Base-by-base conservation (phyloP, 768 basidiomycete species). In the Amanita exitialis region DNA sequence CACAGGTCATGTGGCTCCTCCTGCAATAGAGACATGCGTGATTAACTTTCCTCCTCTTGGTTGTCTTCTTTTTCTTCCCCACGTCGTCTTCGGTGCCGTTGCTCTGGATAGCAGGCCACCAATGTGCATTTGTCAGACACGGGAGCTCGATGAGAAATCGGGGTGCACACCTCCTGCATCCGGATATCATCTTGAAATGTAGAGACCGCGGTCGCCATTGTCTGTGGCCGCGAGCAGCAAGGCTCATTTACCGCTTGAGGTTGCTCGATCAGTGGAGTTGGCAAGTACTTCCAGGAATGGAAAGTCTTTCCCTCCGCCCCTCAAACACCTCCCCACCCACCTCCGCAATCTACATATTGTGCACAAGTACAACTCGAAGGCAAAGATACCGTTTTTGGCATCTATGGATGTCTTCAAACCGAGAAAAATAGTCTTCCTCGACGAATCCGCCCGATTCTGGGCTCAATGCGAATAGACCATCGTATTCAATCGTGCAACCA, bases 21-120 rank as follows among this genome's bases (percentile, higher is more conserved):
- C 91, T 76, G 68, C 92, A 96, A 66, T 94, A 96, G 38, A 96
- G 70, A 63, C 92, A 96, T 4, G 93, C 92, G 69, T 93, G 90
- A 64, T 90, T 90, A 53, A 90, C 89, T 64, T 93, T 93, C 51
- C 89, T 71, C 55, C 90, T 70, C 67, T 87, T 89, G 9, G 79
- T 60, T 15, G 69, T 66, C 59, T 78, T 77, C 66, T 76, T 73
- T 60, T 73, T 74, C 58, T 71, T 73, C 2, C 66, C 66, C 9
- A 56, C 61, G 39, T 70, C 71, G 23, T 73, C 70, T 54, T 59
- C 70, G 57, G 55, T 51, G 10, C 43, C 49, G 18, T 53, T 51
- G 13, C 52, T 18, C 13, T 44, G 32, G 16, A 43, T n/a, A 44
- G 28, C 32, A 25, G 38, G 15, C 6, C 32, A 43, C 21, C 10